Percentiles rank a stretch among this genome's conserved stretches.
phyloP scores from a whole-genome alignment of 257 asterid species.

The Petrea volubilis region DNA sequence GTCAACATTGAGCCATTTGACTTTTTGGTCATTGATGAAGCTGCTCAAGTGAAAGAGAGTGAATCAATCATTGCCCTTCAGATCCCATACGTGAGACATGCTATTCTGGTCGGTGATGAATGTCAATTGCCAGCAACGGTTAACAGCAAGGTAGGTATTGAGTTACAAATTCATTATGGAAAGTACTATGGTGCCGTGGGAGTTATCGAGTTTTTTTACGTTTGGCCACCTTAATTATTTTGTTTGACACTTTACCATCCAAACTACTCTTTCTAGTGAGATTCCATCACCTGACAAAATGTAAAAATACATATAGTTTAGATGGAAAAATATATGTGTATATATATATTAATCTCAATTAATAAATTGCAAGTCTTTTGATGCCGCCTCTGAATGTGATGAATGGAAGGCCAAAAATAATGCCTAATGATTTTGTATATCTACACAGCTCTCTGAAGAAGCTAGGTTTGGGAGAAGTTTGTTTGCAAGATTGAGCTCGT shows the following conservation, averaged over 20 bases:
- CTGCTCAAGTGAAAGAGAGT: conserved; percentile 64
- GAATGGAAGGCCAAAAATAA: background rate
- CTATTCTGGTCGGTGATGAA: conserved; percentile 60
- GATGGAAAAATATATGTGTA: too few relatives aligned
- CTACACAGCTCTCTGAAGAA: conserved; percentile 40
- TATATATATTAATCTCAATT: too few relatives aligned
- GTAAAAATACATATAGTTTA: too few relatives aligned
- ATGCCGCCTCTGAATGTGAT: too few relatives aligned
- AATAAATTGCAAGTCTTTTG: too few relatives aligned
- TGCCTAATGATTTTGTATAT: background rate
- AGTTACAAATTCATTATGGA: background rate
- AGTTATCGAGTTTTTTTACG: too few relatives aligned
- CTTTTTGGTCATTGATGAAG: conserved; percentile 59
- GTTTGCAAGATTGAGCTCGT: conserved; percentile 53
- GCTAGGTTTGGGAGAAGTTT: conserved; percentile 68
- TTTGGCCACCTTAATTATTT: too few relatives aligned
- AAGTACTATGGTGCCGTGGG: too few relatives aligned
- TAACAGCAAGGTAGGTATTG: conserved; percentile 45
- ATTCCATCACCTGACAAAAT: too few relatives aligned
- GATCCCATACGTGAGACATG: conserved; percentile 40
- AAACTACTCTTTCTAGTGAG: too few relatives aligned
- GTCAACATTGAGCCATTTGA: conserved; percentile 34
- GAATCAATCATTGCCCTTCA: conserved; percentile 60
- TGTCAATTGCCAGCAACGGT: conserved; percentile 55
- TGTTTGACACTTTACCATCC: too few relatives aligned